phyloP scores from a whole-genome alignment of 371 early-diverging fungal genomes.

The Zopfochytrium polystomum region DNA sequence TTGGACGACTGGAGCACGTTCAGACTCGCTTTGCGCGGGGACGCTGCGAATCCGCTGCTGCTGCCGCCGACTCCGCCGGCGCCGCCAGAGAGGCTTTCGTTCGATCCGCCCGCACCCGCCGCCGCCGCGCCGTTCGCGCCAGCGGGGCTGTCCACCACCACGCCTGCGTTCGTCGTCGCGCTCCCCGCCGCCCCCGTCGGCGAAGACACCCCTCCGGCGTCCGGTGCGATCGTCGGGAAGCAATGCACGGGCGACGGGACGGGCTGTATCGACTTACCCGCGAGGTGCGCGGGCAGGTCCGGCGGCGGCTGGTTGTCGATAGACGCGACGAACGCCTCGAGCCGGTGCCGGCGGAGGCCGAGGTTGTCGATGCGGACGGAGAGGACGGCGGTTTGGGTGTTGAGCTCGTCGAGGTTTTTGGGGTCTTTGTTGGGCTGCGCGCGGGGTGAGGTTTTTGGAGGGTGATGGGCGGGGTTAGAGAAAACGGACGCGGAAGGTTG shows the following conservation, averaged over 20 bases:
- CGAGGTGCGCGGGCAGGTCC: conserved; percentile 27
- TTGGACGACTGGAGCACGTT: too few species aligned
- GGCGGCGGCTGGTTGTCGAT: conserved; percentile 36
- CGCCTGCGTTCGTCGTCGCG: background rate
- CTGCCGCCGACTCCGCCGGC: background rate
- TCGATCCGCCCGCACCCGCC: background rate
- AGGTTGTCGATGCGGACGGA: conserved; percentile 26
- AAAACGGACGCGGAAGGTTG: too few species aligned
- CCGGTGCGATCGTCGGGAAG: background rate
- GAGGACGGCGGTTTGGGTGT: conserved; percentile 24
- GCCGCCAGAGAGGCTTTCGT: conserved; percentile 1
- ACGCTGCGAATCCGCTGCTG: background rate
- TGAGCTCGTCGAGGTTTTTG: conserved; percentile 29
- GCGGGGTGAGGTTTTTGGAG: background rate
- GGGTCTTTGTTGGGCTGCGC: conserved; percentile 24
- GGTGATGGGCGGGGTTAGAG: background rate
- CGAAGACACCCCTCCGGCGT: background rate
- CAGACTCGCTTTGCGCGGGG: too few species aligned
- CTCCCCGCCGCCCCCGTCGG: background rate
- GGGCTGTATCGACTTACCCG: conserved; percentile 14
- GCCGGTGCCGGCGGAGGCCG: conserved; percentile 26
- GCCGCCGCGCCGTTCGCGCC: background rate
- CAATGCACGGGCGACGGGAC: background rate
- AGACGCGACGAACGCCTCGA: conserved; percentile 29
- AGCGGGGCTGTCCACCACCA: background rate